Evolutionary conservation across 2,329 filamentous ascomycete genomes (phyloP).

Genomic region (Proliferodiscus dingleyae): DNA sequence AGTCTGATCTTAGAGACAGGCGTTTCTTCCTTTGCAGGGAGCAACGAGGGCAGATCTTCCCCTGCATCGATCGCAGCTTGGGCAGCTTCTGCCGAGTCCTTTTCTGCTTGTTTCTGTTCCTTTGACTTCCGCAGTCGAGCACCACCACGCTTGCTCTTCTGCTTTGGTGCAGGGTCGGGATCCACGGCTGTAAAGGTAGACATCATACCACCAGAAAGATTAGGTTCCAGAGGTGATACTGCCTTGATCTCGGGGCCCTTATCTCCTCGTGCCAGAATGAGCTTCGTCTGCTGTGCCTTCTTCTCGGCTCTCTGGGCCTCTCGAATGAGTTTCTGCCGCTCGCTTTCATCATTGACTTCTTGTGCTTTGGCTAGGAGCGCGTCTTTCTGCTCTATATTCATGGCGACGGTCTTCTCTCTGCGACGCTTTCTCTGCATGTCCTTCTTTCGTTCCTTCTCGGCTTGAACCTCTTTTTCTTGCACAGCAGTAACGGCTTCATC

Average conservation of each 20-base stretch:
- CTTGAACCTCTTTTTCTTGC: conserved; percentile 80
- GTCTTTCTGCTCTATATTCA: conserved; percentile 87
- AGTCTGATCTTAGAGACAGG: conserved; percentile 57
- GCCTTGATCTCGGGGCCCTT: conserved; percentile 67
- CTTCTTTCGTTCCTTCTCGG: conserved; percentile 98
- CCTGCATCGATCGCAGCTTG: conserved; percentile 79
- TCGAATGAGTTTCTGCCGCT: conserved; percentile 72
- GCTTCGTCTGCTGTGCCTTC: conserved; percentile 86
- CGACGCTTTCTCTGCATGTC: conserved; percentile 98
- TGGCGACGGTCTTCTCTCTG: conserved; percentile 91
- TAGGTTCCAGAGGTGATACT: conserved; percentile 67
- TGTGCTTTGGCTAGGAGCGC: conserved; percentile 73
- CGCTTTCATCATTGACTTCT: conserved; percentile 74
- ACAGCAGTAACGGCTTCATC: conserved; percentile 80
- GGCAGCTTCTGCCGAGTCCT: conserved; percentile 77
- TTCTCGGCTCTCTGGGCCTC: conserved; percentile 88
- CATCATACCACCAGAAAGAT: conserved; percentile 80
- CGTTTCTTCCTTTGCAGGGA: conserved; percentile 29
- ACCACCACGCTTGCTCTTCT: conserved; percentile 44
- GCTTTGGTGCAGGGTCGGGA: conserved; percentile 41
- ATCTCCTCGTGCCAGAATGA: conserved; percentile 80
- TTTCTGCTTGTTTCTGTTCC: conserved; percentile 76
- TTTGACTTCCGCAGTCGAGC: conserved; percentile 86
- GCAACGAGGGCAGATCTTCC: conserved; percentile 59
- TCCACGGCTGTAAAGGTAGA: conserved; percentile 67